Evolutionary conservation across 805 yeast species (phyloP), one percentile per base, ranked within the genome.

Genomic region (Vanderwaltozyma tropicalis): DNA sequence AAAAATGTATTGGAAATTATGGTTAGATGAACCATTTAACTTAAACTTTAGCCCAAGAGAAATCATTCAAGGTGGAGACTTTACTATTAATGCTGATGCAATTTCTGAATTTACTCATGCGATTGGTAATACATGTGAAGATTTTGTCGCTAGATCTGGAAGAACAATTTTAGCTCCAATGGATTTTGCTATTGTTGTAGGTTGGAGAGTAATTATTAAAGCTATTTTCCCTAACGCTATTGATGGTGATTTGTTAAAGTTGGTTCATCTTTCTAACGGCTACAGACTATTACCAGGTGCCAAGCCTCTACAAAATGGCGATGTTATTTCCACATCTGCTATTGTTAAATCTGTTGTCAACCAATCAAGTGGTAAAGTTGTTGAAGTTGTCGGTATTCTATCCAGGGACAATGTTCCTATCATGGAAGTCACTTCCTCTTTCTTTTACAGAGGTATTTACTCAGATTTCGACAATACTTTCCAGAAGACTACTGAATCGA

Each of bases 101-200:
- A 83, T 92, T 59, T 74, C 87, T 44, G 95, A 88, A 63, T 86
- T 92, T 62, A 88, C 95, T 25, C 96, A 88, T 53, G 96, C 96
- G 43, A 85, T 92, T 59, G 96, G 96, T 50, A 92, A 92, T 74
- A 81, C 82, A 49, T 87, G 95, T 63, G 97, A 92, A 67, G 95
- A 94, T 44, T 92, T 87, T 53, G 95, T 88, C 50, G 73, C 80
- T 41, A 78, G 95, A 69, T 75, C 84, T 35, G 92, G 88, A 47
- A 81, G 84, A 63, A 74, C 73, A 46, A 79, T 85, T 42, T 70
- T 78, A 51, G 98, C 97, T 34, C 99, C 99, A 55, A 89, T 92
- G 97, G 99, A 92, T 69, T 92, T 88, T 59, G 97, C 98, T 35
- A 92, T 92, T 62, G 96, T 92, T 41, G 76, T 88, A 52, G 97